Evolutionary conservation across 192 early-diverging fungal species (phyloP).

Genomic region (Coemansia sp.): DNA sequence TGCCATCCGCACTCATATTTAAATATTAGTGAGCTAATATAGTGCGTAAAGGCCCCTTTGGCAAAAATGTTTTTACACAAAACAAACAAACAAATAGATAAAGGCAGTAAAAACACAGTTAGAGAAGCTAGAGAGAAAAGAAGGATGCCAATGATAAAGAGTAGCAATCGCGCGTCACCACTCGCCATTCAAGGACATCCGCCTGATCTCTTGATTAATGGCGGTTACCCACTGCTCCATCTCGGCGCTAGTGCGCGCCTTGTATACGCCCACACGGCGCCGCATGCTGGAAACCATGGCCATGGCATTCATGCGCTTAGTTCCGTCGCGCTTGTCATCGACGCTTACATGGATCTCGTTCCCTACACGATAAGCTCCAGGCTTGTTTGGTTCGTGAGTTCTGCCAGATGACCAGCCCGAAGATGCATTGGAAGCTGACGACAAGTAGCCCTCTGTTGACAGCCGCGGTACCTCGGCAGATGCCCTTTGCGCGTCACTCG

Average conservation of each 20-base stretch:
- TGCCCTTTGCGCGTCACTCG: background rate
- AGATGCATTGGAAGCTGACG: conserved; percentile 34
- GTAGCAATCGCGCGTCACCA: conserved; percentile 19
- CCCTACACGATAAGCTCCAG: conserved; percentile 36
- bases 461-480: conserved; percentile 17
- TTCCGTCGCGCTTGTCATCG: conserved; percentile 21
- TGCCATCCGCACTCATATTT: background rate
- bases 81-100: background rate
- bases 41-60: background rate
- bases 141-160: background rate
- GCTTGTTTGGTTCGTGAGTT: conserved; percentile 14
- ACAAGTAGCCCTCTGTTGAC: conserved; percentile 28
- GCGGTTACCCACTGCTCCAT: conserved; percentile 60
- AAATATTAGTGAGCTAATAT: background rate
- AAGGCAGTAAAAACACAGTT: background rate
- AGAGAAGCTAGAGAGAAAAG: background rate
- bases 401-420: conserved; percentile 15
- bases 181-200: conserved; percentile 37
- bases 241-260: conserved; percentile 50
- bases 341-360: conserved; percentile 28
- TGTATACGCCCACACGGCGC: conserved; percentile 43
- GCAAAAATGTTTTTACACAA: background rate
- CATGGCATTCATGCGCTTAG: conserved; percentile 24
- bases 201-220: conserved; percentile 57
- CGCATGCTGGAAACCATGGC: conserved; percentile 38